Evolutionary conservation across 2,329 filamentous ascomycete species (phyloP), one percentile per base, ranked within the genome.

Genomic region (Proliferodiscus dingleyae): DNA sequence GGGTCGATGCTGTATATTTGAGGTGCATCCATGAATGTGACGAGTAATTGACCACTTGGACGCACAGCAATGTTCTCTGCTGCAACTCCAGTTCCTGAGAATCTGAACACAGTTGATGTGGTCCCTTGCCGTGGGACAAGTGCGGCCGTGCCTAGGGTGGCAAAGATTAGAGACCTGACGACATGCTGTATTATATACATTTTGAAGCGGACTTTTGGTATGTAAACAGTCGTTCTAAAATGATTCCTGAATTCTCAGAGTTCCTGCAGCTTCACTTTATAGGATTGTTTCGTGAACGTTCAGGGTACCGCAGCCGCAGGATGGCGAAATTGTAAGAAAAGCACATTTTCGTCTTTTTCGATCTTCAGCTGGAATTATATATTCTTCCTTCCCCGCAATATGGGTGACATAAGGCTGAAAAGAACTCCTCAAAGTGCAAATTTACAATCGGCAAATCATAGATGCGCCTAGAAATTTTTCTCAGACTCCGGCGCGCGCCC

Each of bases 41-140:
- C 21, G 5, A 50, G 37, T n/a, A 50, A 19, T 37, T 46, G 22
- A n/a, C 47, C 47, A 18, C 43, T 50, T 9, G 40, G 23, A 11
- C 40, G 40, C 7, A 44, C 32, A 4, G 36, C 41, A 19, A 43
- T 40, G 13, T 28, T 40, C 26, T 46, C 44, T 6, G 41, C 39
- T 29, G 33, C 43, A 23, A 34, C 23, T 8, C 23, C 28, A 11
- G 39, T 18, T 7, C 26, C 13, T 9, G 39, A 19, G 21, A 24
- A 30, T 34, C 38, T 41, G 46, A 45, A 49, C 18, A 43, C 21
- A 16, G 32, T 41, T 29, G 37, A 24, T 16, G 45, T 34, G 16
- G 39, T 26, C n/a, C n/a, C n/a, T 47, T 47, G 45, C 3, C 39
- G 39, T 9, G 23, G 18, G 18, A 42, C 23, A 16, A 38, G 15